phyloP scores from a whole-genome alignment of 2,329 filamentous ascomycete species.

The Sclerotinia sclerotiorum region DNA sequence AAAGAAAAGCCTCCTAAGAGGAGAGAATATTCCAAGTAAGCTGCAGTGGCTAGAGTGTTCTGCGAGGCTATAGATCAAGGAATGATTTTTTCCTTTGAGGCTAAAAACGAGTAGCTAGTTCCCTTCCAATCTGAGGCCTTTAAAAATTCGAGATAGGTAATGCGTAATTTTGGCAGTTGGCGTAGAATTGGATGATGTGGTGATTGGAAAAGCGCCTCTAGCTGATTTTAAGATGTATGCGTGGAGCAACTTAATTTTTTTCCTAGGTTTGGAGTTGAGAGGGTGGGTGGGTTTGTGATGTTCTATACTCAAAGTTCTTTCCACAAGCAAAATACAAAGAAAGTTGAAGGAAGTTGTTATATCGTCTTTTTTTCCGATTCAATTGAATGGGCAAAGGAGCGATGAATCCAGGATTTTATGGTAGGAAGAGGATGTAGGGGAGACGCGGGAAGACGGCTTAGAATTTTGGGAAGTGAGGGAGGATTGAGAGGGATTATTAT shows the following conservation, averaged over 20 bases:
- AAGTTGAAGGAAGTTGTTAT: no score
- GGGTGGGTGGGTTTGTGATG: neutral
- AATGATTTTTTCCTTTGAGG: neutral
- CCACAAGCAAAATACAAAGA: neutral
- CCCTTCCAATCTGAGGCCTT: neutral
- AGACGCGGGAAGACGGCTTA: neutral
- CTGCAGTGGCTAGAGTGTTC: conserved; percentile 16
- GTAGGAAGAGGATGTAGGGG: neutral
- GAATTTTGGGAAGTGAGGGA: conserved; percentile 6
- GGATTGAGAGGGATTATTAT: conserved; percentile 8
- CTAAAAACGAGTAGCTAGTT: conserved; percentile 2
- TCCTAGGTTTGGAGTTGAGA: neutral
- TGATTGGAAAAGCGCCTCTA: neutral
- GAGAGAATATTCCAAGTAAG: conserved; percentile 18
- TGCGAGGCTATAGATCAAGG: conserved; percentile 14
- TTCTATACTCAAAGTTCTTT: neutral
- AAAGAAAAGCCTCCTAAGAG: conserved; percentile 14
- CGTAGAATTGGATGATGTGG: conserved; percentile 1
- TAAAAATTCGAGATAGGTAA: neutral
- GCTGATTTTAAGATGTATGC: neutral
- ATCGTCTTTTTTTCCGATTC: neutral
- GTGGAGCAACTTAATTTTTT: neutral
- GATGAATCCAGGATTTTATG: neutral
- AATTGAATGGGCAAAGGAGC: neutral
- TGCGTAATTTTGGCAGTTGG: conserved; percentile 1